Conservation (phyloP, 2,329 filamentous ascomycete genomes). For the Xylariomycetidae sp. region DNA sequence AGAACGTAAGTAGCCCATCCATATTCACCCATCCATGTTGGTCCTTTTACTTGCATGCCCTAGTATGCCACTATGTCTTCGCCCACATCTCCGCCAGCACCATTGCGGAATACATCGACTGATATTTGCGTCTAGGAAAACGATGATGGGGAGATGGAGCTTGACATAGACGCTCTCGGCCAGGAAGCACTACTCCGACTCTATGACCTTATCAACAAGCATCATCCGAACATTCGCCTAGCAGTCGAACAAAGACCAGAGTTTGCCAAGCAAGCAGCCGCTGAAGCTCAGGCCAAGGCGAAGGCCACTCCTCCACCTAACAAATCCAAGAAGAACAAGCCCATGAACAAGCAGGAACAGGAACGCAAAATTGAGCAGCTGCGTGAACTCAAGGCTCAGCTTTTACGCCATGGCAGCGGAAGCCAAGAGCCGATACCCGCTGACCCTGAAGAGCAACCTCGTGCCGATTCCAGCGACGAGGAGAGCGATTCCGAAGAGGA, state of each 20-base stretch:
- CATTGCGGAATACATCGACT: too few species aligned
- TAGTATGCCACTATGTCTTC: not conserved
- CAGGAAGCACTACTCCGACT: constrained; percentile 47
- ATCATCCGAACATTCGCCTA: constrained; percentile 31
- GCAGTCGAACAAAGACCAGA: constrained; percentile 28
- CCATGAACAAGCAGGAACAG: constrained; percentile 68
- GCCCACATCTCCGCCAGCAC: not conserved
- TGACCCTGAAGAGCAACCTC: constrained; percentile 16
- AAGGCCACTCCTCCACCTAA: constrained; percentile 30
- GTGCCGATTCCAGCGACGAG: constrained; percentile 21
- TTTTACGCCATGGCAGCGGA: constrained; percentile 38
- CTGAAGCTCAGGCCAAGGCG: constrained; percentile 17
- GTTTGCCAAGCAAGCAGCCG: constrained; percentile 15
- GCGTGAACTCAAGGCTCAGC: constrained; percentile 51
- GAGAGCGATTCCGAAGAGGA: constrained; percentile 27
- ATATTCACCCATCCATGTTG: constrained; percentile 16
- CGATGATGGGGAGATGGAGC: constrained; percentile 51
- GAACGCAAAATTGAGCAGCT: constrained; percentile 61
- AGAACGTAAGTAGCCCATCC: constrained; percentile 52
- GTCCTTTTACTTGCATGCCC: not conserved
- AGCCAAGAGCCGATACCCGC: constrained; percentile 27
- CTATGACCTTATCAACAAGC: constrained; percentile 37
- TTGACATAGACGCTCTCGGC: constrained; percentile 54
- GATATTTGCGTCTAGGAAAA: constrained; percentile 42
- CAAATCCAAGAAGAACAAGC: constrained; percentile 70